Conservation (phyloP, 768 basidiomycete genomes). For the Pleurotus pulmonarius region DNA sequence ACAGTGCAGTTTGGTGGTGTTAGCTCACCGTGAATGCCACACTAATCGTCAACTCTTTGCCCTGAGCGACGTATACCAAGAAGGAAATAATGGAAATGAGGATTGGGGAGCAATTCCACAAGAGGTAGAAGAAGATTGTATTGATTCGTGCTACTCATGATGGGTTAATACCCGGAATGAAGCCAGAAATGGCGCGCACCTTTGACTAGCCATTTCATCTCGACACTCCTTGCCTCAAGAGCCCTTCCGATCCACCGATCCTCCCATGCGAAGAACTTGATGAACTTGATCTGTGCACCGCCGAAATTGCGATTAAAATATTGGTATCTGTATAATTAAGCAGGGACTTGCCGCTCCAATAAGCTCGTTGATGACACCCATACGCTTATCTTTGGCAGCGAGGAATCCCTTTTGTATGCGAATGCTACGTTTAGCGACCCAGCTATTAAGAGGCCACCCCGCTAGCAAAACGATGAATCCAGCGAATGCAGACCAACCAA, state of each 20-base stretch:
- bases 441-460: slow-evolving; percentile 71
- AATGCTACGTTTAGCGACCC: slow-evolving; percentile 55
- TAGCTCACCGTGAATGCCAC: slow-evolving; percentile 76
- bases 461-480: slow-evolving; percentile 67
- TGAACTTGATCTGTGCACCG: slow-evolving; percentile 58
- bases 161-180: neutral
- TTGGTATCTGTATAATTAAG: neutral
- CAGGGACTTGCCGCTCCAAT: slow-evolving; percentile 51
- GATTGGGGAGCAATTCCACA: slow-evolving; percentile 79
- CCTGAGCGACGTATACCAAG: slow-evolving; percentile 65
- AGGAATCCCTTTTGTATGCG: slow-evolving; percentile 57
- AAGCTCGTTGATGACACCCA: slow-evolving; percentile 75
- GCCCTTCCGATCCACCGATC: slow-evolving; percentile 69
- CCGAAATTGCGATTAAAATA: no score
- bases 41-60: slow-evolving; percentile 71
- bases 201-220: slow-evolving; percentile 78
- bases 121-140: slow-evolving; percentile 59
- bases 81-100: slow-evolving; percentile 80
- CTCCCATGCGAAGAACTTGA: slow-evolving; percentile 85
- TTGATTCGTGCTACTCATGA: slow-evolving; percentile 58
- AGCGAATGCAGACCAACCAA: slow-evolving; percentile 69
- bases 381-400: slow-evolving; percentile 68
- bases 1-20: neutral
- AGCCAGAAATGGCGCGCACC: slow-evolving; percentile 25
- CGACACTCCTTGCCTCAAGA: slow-evolving; percentile 58